Evolutionary conservation across 768 basidiomycete species (phyloP), one percentile per base, ranked within the genome.

Genomic region (Paxillus involutus): DNA sequence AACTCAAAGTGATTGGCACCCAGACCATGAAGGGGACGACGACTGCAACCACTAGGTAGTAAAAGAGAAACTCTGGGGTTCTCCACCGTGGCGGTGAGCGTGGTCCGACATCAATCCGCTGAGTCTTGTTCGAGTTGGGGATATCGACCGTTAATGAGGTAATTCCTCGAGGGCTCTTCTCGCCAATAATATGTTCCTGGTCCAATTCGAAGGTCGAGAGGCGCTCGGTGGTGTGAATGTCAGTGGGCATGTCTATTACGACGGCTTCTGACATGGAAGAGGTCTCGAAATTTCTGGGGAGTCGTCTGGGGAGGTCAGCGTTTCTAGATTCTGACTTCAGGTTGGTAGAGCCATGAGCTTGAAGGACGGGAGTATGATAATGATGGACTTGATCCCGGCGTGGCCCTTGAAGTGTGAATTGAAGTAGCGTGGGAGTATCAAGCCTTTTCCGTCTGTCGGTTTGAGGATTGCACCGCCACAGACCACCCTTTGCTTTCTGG

Each of bases 51-150:
- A 86, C 75, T 32, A 84, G 56, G 56, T 76, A 84, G 70, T 98
- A 98, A 39, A 87, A 60, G 58, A 81, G 75, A 73, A 96, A 98
- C 67, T 98, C 97, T 10, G 74, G 67, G 0, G 91, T 89, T 41
- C 69, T 74, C 96, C 95, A 98, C 72, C 90, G 74, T 21, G 89
- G 61, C 3, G 76, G 75, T 3, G 74, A 69, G 21, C 63, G 57
- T 33, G 58, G 56, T 24, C 60, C 6, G 26, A 26, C 51, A 47
- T 67, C 68, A 17, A 61, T 53, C 11, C 66, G 66, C 10, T 52
- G 55, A n/a, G 60, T 45, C 26, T 65, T 70, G n/a, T 64, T 65
- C 1, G 79, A 67, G 16, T 77, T 69, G 0, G 86, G 80, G 16
- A 82, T 78, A 42, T 80, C 68, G 9, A 88, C 78, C 3, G 88